Percentiles rank a stretch among this genome's conserved stretches.
phyloP scores from a whole-genome alignment of 2,329 filamentous ascomycete species.

The Ceratocystis colombiana region DNA sequence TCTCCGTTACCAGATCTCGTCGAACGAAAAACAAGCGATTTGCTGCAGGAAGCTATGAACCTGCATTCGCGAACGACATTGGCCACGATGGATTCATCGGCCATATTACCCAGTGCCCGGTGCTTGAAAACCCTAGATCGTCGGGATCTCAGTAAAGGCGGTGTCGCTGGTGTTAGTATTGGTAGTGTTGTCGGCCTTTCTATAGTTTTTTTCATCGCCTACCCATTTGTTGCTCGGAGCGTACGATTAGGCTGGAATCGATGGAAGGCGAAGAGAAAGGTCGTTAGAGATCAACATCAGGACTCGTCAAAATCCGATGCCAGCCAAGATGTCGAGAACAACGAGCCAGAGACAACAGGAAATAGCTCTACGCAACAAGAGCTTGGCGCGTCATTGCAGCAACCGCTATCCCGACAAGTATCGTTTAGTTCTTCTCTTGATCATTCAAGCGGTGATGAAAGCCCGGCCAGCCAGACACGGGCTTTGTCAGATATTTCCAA shows the following conservation, averaged over 20 bases:
- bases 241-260: slow-evolving; percentile 22
- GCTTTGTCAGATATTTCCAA: neutral
- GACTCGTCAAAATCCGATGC: neutral
- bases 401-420: neutral
- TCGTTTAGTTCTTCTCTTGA: neutral
- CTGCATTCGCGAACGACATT: slow-evolving; percentile 16
- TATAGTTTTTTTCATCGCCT: slow-evolving; percentile 25
- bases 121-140: slow-evolving; percentile 9
- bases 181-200: slow-evolving; percentile 35
- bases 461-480: neutral
- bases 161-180: slow-evolving; percentile 51
- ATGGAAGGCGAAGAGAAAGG: slow-evolving; percentile 16
- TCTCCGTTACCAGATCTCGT: slow-evolving; percentile 1
- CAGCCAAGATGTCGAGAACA: neutral
- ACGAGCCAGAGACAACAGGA: neutral
- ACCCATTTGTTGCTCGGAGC: slow-evolving; percentile 25
- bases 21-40: slow-evolving; percentile 5
- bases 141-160: slow-evolving; percentile 34
- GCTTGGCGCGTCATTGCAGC: neutral
- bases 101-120: neutral
- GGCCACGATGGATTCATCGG: neutral
- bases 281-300: neutral
- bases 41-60: slow-evolving; percentile 17
- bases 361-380: neutral
- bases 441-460: neutral